Evolutionary conservation across 2,329 filamentous ascomycete genomes (phyloP).

Genomic region (Podosphaera aphanis): DNA sequence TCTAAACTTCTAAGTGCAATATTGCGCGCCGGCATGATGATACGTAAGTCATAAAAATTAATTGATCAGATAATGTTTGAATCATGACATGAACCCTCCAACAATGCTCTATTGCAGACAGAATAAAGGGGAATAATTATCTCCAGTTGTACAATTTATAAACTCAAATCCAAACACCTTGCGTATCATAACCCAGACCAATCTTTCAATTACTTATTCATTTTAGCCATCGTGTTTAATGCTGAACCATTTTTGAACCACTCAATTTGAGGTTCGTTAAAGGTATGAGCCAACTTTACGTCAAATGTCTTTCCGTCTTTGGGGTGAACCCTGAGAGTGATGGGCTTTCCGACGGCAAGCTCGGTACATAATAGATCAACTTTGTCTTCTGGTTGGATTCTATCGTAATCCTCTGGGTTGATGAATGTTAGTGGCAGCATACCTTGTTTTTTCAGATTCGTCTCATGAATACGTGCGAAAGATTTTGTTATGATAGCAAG

Average conservation of each 20-base stretch:
- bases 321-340: constrained; percentile 81
- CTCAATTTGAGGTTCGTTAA: constrained; percentile 93
- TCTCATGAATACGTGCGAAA: constrained; percentile 85
- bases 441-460: constrained; percentile 91
- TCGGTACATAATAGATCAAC: constrained; percentile 74
- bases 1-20: too few species aligned
- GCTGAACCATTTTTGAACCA: constrained; percentile 98
- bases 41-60: not conserved
- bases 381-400: constrained; percentile 79
- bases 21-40: too few species aligned
- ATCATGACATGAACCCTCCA: not conserved
- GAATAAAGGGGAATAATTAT: not conserved
- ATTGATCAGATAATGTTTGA: not conserved
- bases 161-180: not conserved
- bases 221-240: constrained; percentile 78
- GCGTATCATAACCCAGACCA: not conserved
- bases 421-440: constrained; percentile 83
- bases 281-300: constrained; percentile 73
- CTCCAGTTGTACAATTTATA: not conserved
- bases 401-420: constrained; percentile 89
- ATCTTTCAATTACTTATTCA: not conserved
- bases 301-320: constrained; percentile 66
- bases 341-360: constrained; percentile 74
- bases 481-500: constrained; percentile 65
- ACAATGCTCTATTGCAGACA: not conserved